A percentile compares a stretch with the other conserved stretches of the same genome.
Evolutionary conservation across 768 basidiomycete genomes (phyloP).

Genomic region (Cystobasidium tubakii): DNA sequence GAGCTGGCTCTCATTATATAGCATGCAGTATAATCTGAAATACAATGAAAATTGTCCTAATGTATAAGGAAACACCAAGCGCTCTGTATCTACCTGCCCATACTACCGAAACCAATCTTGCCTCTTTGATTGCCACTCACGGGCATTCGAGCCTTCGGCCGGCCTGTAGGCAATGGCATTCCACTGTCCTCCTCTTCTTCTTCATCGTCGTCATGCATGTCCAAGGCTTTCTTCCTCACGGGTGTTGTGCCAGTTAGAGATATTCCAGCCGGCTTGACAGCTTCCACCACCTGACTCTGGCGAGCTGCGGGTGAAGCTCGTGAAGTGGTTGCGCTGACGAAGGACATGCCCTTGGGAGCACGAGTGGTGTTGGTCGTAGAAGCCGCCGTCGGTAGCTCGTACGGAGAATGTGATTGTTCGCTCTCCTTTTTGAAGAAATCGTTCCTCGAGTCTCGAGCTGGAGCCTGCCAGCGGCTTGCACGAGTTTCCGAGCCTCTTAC

Average conservation of each 20-base stretch:
- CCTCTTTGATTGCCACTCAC: not conserved
- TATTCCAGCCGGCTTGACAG: not conserved
- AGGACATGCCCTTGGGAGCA: constrained; percentile 23
- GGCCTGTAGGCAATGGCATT: constrained; percentile 6
- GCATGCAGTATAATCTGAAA: too few species aligned
- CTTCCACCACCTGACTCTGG: not conserved
- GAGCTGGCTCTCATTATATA: too few species aligned
- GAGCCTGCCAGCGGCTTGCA: not conserved
- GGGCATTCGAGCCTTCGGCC: constrained; percentile 9
- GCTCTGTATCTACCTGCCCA: not conserved
- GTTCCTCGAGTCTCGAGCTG: not conserved
- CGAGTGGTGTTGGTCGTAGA: constrained; percentile 5
- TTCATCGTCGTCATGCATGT: constrained; percentile 29
- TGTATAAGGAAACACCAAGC: not conserved
- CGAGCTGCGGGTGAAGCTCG: not conserved
- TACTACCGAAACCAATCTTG: constrained; percentile 22
- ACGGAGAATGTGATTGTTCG: not conserved
- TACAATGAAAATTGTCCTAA: not conserved
- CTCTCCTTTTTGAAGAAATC: not conserved
- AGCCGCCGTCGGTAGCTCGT: constrained; percentile 11
- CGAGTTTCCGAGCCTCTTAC: not conserved
- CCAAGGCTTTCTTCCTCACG: constrained; percentile 12
- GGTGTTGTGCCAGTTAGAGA: not conserved
- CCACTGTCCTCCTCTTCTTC: not conserved
- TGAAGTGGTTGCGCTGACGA: not conserved